Conservation (phyloP, 2,329 filamentous ascomycete species). For the Seiridium unicorne region DNA sequence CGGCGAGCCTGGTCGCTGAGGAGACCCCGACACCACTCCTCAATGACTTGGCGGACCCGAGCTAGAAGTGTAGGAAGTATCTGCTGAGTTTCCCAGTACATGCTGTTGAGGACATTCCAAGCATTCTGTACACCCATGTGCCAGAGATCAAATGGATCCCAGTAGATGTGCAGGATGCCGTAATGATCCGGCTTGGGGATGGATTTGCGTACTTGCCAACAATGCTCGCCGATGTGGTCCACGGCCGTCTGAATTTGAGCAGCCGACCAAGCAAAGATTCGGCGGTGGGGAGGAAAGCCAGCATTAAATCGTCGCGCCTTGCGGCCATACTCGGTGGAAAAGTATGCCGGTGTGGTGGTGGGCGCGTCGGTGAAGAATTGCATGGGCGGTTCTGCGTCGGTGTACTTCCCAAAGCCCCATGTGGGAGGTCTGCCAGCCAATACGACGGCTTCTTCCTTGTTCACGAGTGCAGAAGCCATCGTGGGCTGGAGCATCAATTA, state of each 20-base stretch:
- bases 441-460: neutral
- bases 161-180: constrained; percentile 24
- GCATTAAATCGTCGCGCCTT: constrained; percentile 1
- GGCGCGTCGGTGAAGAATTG: constrained; percentile 15
- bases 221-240: neutral
- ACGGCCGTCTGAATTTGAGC: constrained; percentile 3
- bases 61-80: constrained; percentile 27
- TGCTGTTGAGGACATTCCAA: constrained; percentile 41
- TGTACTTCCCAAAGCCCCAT: neutral
- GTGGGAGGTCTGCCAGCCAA: neutral
- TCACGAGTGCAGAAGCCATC: neutral
- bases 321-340: constrained; percentile 14
- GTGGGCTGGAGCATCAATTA: neutral
- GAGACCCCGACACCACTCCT: constrained; percentile 12
- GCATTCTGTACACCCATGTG: constrained; percentile 45
- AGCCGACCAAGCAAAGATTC: constrained; percentile 6
- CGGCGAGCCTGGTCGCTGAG: constrained; percentile 10
- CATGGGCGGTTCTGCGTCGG: constrained; percentile 11
- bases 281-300: neutral
- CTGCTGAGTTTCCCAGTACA: constrained; percentile 38
- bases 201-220: constrained; percentile 7
- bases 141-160: constrained; percentile 47
- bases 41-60: constrained; percentile 16
- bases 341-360: constrained; percentile 9
- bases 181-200: constrained; percentile 2